These are phyloP conservation scores for Neurospora crassa DNA, from an alignment of 2,329 filamentous ascomycete genomes.

Conservation along the genomic window DNA sequence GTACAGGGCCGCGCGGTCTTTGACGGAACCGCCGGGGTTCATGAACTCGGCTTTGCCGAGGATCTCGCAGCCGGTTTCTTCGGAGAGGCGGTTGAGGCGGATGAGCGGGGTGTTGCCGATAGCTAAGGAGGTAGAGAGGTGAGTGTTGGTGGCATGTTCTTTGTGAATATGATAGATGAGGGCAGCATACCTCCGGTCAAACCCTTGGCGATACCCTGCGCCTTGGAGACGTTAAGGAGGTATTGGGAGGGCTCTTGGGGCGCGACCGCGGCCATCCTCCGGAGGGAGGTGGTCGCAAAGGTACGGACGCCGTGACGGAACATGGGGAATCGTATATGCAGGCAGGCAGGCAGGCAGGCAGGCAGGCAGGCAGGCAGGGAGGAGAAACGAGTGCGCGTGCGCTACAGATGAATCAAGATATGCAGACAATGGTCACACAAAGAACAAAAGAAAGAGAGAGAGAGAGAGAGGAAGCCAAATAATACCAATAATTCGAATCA, in stretches of 20 bases:
- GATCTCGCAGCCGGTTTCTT: slow-evolving; percentile 85
- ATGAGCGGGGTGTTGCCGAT: slow-evolving; percentile 98
- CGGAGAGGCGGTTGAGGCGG: slow-evolving; percentile 76
- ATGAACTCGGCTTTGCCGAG: slow-evolving; percentile 98
- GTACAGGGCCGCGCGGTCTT: slow-evolving; percentile 91
- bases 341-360: neutral
- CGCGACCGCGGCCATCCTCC: slow-evolving; percentile 35
- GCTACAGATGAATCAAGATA: neutral
- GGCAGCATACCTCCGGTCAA: slow-evolving; percentile 62
- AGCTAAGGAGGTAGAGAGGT: slow-evolving; percentile 40
- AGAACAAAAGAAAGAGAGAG: neutral
- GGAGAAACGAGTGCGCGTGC: neutral
- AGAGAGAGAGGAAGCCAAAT: neutral
- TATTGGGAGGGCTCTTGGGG: slow-evolving; percentile 42
- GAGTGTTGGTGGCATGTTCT: neutral
- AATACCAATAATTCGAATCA: neutral
- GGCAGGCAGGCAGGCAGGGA: neutral
- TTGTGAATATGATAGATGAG: neutral
- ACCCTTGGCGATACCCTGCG: slow-evolving; percentile 69
- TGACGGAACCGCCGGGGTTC: slow-evolving; percentile 93
- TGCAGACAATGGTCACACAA: neutral
- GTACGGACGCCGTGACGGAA: slow-evolving; percentile 59
- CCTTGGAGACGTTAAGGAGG: slow-evolving; percentile 64
- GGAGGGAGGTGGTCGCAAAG: slow-evolving; percentile 50
- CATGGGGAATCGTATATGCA: slow-evolving; percentile 36